A percentile compares a stretch with the other conserved stretches of the same genome.
These are phyloP conservation scores for Xylaria sp. DNA, from an alignment of 2,329 filamentous ascomycete genomes.

Conservation along the genomic window DNA sequence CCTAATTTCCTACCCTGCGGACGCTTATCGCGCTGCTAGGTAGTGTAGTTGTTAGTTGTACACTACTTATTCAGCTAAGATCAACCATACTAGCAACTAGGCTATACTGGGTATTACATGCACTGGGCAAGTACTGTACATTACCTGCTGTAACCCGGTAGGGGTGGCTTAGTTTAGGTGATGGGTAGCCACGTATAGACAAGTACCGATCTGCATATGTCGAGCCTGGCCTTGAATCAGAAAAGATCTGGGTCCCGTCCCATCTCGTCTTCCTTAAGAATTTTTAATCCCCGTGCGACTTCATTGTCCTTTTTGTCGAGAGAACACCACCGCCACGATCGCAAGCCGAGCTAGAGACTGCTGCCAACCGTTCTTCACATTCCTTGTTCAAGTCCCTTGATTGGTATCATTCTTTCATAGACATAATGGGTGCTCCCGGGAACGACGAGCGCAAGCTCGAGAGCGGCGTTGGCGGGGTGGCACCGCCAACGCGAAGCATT, in stretches of 20 bases:
- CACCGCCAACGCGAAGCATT: slow-evolving; percentile 37
- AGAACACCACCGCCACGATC: slow-evolving; percentile 16
- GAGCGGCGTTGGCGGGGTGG: slow-evolving; percentile 36
- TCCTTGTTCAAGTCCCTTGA: slow-evolving; percentile 11
- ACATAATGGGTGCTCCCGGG: slow-evolving; percentile 34
- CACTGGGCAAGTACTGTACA: neutral
- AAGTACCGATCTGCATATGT: slow-evolving; percentile 37
- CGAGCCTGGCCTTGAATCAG: slow-evolving; percentile 28
- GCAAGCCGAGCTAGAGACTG: slow-evolving; percentile 15
- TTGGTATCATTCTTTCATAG: slow-evolving; percentile 17
- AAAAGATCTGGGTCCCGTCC: slow-evolving; percentile 30
- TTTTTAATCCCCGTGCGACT: slow-evolving; percentile 30
- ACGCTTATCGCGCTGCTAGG: slow-evolving; percentile 21
- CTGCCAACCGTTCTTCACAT: slow-evolving; percentile 6
- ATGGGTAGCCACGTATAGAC: slow-evolving; percentile 16
- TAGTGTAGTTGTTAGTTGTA: neutral
- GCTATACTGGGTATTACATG: neutral
- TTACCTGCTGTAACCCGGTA: neutral
- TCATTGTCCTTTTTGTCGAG: slow-evolving; percentile 21
- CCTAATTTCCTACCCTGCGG: slow-evolving; percentile 25
- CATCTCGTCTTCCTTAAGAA: slow-evolving; percentile 31
- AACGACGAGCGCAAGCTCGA: slow-evolving; percentile 45
- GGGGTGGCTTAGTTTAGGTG: neutral
- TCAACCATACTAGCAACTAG: slow-evolving; percentile 3
- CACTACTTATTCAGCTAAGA: slow-evolving; percentile 22